Percentiles rank a stretch among this genome's conserved stretches.
Conservation (phyloP, 768 basidiomycete species). For the Boletus speciosus region DNA sequence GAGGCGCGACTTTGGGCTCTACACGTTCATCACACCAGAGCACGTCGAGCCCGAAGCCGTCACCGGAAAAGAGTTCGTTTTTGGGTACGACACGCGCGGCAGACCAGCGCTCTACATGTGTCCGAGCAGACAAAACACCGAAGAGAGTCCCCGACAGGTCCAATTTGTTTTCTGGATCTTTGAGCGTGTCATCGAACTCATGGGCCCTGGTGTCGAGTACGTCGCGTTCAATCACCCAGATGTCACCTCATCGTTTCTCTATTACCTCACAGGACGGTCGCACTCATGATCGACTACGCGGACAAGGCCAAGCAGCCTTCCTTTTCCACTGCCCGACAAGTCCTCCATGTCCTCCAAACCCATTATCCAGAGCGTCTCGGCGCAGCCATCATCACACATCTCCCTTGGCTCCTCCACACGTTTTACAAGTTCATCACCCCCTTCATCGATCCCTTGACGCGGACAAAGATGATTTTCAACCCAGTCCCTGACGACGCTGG, state of each 20-base stretch:
- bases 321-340: constrained; percentile 35
- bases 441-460: constrained; percentile 81
- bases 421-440: constrained; percentile 79
- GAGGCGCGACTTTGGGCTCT: constrained; percentile 76
- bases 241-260: not conserved
- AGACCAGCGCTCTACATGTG: constrained; percentile 69
- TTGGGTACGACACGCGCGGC: constrained; percentile 67
- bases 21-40: constrained; percentile 55
- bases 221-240: constrained; percentile 16
- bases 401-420: constrained; percentile 72
- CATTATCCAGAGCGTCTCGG: constrained; percentile 90
- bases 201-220: constrained; percentile 80
- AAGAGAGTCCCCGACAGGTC: constrained; percentile 62
- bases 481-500: constrained; percentile 36
- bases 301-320: constrained; percentile 63
- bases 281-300: constrained; percentile 74
- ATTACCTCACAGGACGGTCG: constrained; percentile 49
- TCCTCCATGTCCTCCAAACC: constrained; percentile 66
- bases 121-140: constrained; percentile 74
- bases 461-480: constrained; percentile 73
- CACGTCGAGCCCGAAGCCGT: constrained; percentile 74
- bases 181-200: constrained; percentile 72
- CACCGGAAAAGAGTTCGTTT: constrained; percentile 79
- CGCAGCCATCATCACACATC: constrained; percentile 65
- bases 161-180: constrained; percentile 74